Conservation (phyloP, 148 eudicot species). For the Diospyros kaki region DNA sequence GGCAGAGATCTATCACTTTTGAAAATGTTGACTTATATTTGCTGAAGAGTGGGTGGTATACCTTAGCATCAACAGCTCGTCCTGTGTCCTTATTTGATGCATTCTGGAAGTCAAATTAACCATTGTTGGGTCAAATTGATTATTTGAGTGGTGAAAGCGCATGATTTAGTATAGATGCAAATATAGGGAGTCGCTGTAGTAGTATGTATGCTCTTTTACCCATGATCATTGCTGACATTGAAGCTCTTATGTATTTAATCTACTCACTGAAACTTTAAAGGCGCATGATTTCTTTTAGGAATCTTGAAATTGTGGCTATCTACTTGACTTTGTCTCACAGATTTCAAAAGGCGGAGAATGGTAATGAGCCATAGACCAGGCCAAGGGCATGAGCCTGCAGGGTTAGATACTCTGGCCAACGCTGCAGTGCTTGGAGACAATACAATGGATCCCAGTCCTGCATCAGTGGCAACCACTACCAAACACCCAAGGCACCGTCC, state of each 20-base stretch:
- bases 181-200: neutral
- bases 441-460: constrained; percentile 30
- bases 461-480: constrained; percentile 63
- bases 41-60: neutral
- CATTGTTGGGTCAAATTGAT: neutral
- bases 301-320: constrained; percentile 2
- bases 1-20: neutral
- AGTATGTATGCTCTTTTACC: neutral
- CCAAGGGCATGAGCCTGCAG: constrained; percentile 46
- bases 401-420: constrained; percentile 44
- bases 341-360: constrained; percentile 48
- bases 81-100: constrained; percentile 1
- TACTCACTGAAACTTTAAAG: neutral
- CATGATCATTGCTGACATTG: neutral
- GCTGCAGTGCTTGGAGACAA: constrained; percentile 40
- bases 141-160: neutral
- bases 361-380: constrained; percentile 23
- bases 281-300: neutral
- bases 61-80: too few species aligned
- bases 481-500: constrained; percentile 80
- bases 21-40: neutral
- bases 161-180: neutral
- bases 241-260: constrained; percentile 1
- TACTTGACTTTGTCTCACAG: constrained; percentile 24
- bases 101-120: neutral